Percentiles rank a stretch among this genome's conserved stretches.
These are phyloP conservation scores for Penicillium soppii DNA, from an alignment of 495 filamentous ascomycete species.

Conservation along the genomic window DNA sequence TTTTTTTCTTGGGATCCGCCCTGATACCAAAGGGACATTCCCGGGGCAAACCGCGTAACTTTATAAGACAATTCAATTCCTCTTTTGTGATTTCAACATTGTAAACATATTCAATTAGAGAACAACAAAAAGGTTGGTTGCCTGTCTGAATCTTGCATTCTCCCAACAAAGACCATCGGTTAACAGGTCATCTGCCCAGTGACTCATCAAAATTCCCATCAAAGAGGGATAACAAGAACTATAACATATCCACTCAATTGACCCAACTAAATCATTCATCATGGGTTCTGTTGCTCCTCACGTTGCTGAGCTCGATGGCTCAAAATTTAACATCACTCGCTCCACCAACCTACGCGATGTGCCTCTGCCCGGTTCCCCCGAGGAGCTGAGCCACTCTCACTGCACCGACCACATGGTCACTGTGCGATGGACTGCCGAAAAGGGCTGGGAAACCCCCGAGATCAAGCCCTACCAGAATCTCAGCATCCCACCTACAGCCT, in stretches of 20 bases:
- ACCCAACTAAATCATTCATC: constrained; percentile 10
- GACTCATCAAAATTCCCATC: constrained; percentile 12
- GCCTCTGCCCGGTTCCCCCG: constrained; percentile 57
- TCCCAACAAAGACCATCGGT: not conserved
- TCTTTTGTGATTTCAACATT: not conserved
- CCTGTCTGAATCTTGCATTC: not conserved
- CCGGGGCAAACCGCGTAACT: constrained; percentile 7
- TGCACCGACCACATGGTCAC: constrained; percentile 93
- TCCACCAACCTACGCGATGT: constrained; percentile 67
- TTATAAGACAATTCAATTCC: not conserved
- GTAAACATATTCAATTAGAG: too few species aligned
- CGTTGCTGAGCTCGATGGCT: constrained; percentile 63
- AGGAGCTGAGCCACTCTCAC: constrained; percentile 51
- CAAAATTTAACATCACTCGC: constrained; percentile 65
- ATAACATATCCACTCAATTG: not conserved
- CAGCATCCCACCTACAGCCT: constrained; percentile 77
- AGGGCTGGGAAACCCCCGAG: constrained; percentile 77
- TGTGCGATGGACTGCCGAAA: constrained; percentile 60
- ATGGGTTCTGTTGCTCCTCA: constrained; percentile 39
- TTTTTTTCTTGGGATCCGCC: not conserved
- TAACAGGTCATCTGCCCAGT: constrained; percentile 4
- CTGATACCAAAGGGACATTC: constrained; percentile 1
- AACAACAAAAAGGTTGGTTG: not conserved
- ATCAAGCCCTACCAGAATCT: constrained; percentile 79
- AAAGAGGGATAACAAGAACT: too few species aligned